Conservation (phyloP, 78 protist species). For the Creolimax fragrantissima region DNA sequence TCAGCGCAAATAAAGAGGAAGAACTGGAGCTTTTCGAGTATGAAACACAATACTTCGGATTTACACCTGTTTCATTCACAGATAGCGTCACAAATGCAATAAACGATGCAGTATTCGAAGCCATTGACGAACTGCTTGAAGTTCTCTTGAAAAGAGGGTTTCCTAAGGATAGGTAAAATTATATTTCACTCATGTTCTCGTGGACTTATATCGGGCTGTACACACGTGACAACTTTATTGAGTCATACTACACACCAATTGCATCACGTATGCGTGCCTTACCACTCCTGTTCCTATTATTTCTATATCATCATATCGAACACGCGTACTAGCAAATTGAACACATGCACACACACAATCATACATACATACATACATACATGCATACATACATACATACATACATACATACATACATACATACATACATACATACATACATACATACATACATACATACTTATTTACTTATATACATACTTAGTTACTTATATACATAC, state of each 20-base stretch:
- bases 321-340: no score
- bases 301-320: no score
- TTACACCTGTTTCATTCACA: background rate
- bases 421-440: no score
- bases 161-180: background rate
- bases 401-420: no score
- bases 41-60: slow-evolving; percentile 2
- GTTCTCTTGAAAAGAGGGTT: background rate
- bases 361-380: background rate
- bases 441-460: background rate
- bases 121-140: background rate
- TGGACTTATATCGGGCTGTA: no score
- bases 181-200: background rate
- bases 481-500: background rate
- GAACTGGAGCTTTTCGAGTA: no score
- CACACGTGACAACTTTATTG: no score
- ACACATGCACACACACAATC: background rate
- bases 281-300: no score
- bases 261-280: no score
- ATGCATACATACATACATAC: no score
- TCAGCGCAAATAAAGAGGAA: no score
- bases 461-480: background rate
- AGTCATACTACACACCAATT: no score
- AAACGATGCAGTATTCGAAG: background rate
- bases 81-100: background rate